These are phyloP conservation scores for Hypocreales sp. DNA, from an alignment of 2,329 filamentous ascomycete genomes.

Conservation along the genomic window DNA sequence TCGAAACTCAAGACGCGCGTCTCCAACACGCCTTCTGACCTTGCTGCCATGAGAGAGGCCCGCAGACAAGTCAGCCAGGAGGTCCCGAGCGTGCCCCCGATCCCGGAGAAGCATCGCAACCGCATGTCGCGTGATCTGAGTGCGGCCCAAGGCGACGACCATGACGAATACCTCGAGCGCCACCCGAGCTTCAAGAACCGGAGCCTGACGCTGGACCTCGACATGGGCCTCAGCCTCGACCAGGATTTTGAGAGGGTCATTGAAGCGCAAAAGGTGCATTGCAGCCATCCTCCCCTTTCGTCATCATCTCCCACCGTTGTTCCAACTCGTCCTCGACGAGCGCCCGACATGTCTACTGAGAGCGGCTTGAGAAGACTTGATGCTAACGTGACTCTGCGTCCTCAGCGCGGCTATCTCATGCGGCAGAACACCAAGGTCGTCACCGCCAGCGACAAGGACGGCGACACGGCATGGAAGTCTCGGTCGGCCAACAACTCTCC, in stretches of 20 bases:
- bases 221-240: conserved; percentile 74
- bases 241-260: conserved; percentile 91
- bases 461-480: conserved; percentile 35
- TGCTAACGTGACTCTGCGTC: conserved; percentile 48
- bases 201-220: conserved; percentile 68
- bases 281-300: conserved; percentile 6
- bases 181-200: conserved; percentile 65
- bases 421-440: conserved; percentile 96
- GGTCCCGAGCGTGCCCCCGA: conserved; percentile 40
- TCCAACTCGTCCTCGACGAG: conserved; percentile 25
- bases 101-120: conserved; percentile 44
- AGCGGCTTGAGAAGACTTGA: conserved; percentile 12
- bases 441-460: conserved; percentile 68
- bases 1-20: conserved; percentile 79
- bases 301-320: conserved; percentile 8
- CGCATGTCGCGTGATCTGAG: conserved; percentile 31
- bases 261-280: conserved; percentile 81
- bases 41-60: conserved; percentile 71
- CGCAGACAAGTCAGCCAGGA: conserved; percentile 75
- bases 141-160: conserved; percentile 17
- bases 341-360: conserved; percentile 16
- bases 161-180: conserved; percentile 35
- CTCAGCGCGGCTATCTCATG: conserved; percentile 97
- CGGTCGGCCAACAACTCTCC: conserved; percentile 55
- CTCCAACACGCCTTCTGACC: conserved; percentile 74